Base-by-base conservation (phyloP, 2,329 filamentous ascomycete genomes). In the Neoarthrinium moseri region DNA sequence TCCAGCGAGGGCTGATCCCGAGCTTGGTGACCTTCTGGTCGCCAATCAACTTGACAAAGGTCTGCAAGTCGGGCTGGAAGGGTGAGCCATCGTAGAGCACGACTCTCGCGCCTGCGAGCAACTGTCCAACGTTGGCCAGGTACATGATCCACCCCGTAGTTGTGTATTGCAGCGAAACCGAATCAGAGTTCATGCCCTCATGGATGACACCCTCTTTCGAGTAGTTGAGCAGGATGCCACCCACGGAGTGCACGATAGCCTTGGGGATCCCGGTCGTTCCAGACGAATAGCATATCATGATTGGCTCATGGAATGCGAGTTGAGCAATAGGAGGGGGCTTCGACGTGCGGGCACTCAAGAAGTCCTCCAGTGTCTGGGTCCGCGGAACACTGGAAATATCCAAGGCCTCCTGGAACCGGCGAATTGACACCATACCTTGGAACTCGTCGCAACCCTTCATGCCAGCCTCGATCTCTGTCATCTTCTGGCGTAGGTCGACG, bases 141-240 rank as follows among this genome's bases (percentile, higher is more conserved):
- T 92, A 94, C 89, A 95, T 95, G 66, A 95, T 94, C 89, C 89
- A 95, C 0, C 87, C 86, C 0, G 86, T 90, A 0, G 83, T 86
- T 1, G 83, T 81, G 58, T 77, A 81, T 61, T 82, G 77, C 47
- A 82, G 54, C 1, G 64, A 59, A 2, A 80, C 70, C 34, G 65
- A 68, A n/a, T 66, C 58, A 0, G 68, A 55, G 0, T 52, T 59
- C 4, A 66, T 46, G 22, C 70, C 67, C 38, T 76, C 71, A 57
- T 81, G 77, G 21, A 81, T 62, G 3, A 61, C 64, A 1, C 69
- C 71, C 61, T 95, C 89, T 59, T 91, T 80, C 50, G 54, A 58
- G 12, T 58, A 56, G 51, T 64, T 75, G 20, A 89, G 51, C 23
- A 88, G 63, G 2, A 80, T 68, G 0, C 85, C 84, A 4, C 87